Percentiles rank a stretch among this genome's conserved stretches.
Evolutionary conservation across 2,329 filamentous ascomycete species (phyloP).

Genomic region (Exophiala mesophila): DNA sequence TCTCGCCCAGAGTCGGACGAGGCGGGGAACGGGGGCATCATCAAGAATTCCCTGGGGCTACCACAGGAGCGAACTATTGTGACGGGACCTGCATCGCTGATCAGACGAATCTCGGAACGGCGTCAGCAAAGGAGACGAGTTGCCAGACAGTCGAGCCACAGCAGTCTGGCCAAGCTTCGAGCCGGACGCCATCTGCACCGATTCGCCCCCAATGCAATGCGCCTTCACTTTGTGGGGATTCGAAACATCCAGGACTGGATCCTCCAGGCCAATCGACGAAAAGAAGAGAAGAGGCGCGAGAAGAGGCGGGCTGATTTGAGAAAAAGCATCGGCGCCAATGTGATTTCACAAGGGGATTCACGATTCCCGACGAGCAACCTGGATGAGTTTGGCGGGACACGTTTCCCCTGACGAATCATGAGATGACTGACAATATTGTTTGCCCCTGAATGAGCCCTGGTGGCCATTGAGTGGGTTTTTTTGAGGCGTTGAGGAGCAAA

Average conservation of each 20-base stretch:
- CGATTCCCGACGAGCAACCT: constrained; percentile 27
- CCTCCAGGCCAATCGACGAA: constrained; percentile 38
- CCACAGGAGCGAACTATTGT: constrained; percentile 45
- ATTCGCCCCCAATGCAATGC: constrained; percentile 42
- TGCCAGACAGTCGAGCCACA: constrained; percentile 29
- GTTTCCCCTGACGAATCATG: constrained; percentile 2
- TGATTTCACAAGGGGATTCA: constrained; percentile 32
- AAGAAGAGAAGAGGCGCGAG: constrained; percentile 46
- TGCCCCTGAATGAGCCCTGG: constrained; percentile 11
- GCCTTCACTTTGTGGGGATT: constrained; percentile 49
- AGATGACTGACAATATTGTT: constrained; percentile 5
- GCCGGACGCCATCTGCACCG: constrained; percentile 22
- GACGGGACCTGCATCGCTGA: constrained; percentile 37
- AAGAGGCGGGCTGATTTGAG: constrained; percentile 50
- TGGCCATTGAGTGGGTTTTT: constrained; percentile 7
- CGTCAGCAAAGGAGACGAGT: constrained; percentile 26
- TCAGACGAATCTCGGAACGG: constrained; percentile 32
- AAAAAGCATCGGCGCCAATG: constrained; percentile 48
- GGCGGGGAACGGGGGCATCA: constrained; percentile 40
- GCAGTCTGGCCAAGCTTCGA: constrained; percentile 31
- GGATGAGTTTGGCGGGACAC: neutral
- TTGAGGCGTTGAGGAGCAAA: constrained; percentile 5
- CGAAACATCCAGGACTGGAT: constrained; percentile 47
- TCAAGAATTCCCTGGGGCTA: constrained; percentile 54
- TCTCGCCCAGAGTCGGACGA: constrained; percentile 35